A percentile compares a stretch with the other conserved stretches of the same genome.
Conservation (phyloP, 805 yeast genomes). For the Citeromyces nyonsensis region DNA sequence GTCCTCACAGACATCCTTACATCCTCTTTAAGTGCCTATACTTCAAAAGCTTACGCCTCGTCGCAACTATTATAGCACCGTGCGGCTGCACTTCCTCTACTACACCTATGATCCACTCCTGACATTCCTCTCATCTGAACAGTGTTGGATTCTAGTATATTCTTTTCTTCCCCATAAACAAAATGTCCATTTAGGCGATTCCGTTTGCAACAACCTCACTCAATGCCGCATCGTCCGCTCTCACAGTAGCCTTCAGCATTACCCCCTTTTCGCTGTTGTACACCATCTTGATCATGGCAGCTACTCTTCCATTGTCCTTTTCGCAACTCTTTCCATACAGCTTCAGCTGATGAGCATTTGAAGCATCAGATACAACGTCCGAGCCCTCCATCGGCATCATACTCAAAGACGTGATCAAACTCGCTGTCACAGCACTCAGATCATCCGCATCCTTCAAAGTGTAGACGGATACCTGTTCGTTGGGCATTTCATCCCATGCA, state of each 20-base stretch:
- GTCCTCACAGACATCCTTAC: too few relatives aligned
- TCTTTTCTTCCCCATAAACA: not conserved
- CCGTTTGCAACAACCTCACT: slow-evolving; percentile 36
- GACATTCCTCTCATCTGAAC: too few relatives aligned
- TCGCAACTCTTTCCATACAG: slow-evolving; percentile 56
- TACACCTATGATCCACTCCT: too few relatives aligned
- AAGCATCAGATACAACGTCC: slow-evolving; percentile 38
- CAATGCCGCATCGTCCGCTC: slow-evolving; percentile 33
- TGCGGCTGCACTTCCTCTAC: too few relatives aligned
- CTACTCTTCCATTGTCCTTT: slow-evolving; percentile 37
- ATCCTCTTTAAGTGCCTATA: too few relatives aligned
- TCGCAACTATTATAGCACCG: too few relatives aligned
- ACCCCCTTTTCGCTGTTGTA: slow-evolving; percentile 27
- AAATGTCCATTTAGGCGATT: slow-evolving; percentile 13
- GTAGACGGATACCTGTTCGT: slow-evolving; percentile 51
- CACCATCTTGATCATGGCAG: slow-evolving; percentile 31
- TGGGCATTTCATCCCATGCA: slow-evolving; percentile 56
- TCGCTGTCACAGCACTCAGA: slow-evolving; percentile 40
- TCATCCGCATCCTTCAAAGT: slow-evolving; percentile 34
- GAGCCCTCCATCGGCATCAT: slow-evolving; percentile 65
- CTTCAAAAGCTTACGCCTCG: too few relatives aligned
- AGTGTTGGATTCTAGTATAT: too few relatives aligned
- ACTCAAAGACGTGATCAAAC: slow-evolving; percentile 34
- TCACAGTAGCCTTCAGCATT: slow-evolving; percentile 44
- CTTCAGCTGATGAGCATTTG: slow-evolving; percentile 56